Evolutionary conservation across 2,329 filamentous ascomycete genomes (phyloP).

Genomic region (Thermoascus crustaceus): DNA sequence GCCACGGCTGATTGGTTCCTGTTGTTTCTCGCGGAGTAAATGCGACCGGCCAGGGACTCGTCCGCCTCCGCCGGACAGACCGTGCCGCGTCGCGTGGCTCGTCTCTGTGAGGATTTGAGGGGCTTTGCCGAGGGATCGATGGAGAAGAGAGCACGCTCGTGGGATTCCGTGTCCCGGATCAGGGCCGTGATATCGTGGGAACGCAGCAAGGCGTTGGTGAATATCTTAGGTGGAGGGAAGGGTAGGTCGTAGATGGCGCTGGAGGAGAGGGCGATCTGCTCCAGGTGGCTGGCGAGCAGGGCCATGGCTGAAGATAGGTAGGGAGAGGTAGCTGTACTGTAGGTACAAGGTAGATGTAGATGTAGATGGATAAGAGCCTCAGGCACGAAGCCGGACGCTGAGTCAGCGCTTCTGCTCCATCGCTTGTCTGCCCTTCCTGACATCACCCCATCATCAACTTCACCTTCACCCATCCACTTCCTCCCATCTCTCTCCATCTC

Average conservation of each 20-base stretch:
- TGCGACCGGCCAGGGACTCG: slow-evolving; percentile 39
- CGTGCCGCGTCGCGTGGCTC: slow-evolving; percentile 41
- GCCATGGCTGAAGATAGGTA: slow-evolving; percentile 46
- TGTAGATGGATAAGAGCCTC: too few species aligned
- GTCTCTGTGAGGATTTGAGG: slow-evolving; percentile 40
- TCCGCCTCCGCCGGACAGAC: slow-evolving; percentile 34
- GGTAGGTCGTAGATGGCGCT: slow-evolving; percentile 66
- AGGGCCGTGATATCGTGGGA: slow-evolving; percentile 87
- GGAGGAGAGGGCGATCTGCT: slow-evolving; percentile 69
- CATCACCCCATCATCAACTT: slow-evolving; percentile 29
- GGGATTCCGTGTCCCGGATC: slow-evolving; percentile 88
- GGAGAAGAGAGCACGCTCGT: slow-evolving; percentile 92
- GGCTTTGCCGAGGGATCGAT: slow-evolving; percentile 61
- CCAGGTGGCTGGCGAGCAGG: slow-evolving; percentile 60
- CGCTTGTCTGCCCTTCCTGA: slow-evolving; percentile 22
- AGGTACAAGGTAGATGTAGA: not conserved
- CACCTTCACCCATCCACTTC: slow-evolving; percentile 10
- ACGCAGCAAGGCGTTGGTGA: slow-evolving; percentile 84
- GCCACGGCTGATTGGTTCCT: slow-evolving; percentile 73
- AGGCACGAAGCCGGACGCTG: slow-evolving; percentile 20
- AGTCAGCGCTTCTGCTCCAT: slow-evolving; percentile 22
- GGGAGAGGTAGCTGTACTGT: slow-evolving; percentile 3
- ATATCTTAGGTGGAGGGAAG: slow-evolving; percentile 89
- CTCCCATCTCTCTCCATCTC: slow-evolving; percentile 13
- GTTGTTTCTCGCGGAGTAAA: slow-evolving; percentile 49